Evolutionary conservation across 257 asterid genomes (phyloP), one percentile per base, ranked within the genome.

Genomic region (Avicennia marina): DNA sequence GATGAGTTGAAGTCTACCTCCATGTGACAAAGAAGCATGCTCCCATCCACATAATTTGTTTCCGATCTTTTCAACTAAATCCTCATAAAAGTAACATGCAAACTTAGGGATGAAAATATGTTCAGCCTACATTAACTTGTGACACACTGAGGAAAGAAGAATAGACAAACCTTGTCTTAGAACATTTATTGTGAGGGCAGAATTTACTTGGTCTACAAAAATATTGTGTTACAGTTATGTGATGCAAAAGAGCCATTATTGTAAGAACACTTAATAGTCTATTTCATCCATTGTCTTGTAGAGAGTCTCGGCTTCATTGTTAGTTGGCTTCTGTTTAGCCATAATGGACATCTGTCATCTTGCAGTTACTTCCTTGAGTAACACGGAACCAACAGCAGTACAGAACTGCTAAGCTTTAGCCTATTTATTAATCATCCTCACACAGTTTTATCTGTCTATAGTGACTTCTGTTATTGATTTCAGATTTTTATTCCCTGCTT

Each of bases 401-500:
- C n/a, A 44, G 22, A 18, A 16, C 13, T 42, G 22, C 25, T 58
- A 7, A 43, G n/a, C 36, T 15, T 48, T 42, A 36, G 3, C 3
- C 33, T 41, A 9, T 46, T 47, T 45, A 47, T 62, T 27, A 44
- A 6, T 36, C n/a, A 11, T 20, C 16, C 13, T 19, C 16, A 24
- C 27, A 18, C 32, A 25, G 27, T 29, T 9, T 62, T 27, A 10
- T 19, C 29, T 53, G 46, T 58, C 42, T 56, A 8, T 29, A 29
- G 58, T 65, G 39, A 67, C 26, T 25, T 51, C 11, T 6, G n/a
- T 47, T 47, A 15, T 19, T 18, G 13, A 4, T 2, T 64, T 62
- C 90, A 91, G 98, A 53, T 91, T 91, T 58, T 41, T 91, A 36
- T 91, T 91, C 71, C 96, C 96, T 16, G 96, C 98, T 15, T 69